Evolutionary conservation across 2,329 filamentous ascomycete species (phyloP), one percentile per base, ranked within the genome.

Genomic region (Fusarium sp.): DNA sequence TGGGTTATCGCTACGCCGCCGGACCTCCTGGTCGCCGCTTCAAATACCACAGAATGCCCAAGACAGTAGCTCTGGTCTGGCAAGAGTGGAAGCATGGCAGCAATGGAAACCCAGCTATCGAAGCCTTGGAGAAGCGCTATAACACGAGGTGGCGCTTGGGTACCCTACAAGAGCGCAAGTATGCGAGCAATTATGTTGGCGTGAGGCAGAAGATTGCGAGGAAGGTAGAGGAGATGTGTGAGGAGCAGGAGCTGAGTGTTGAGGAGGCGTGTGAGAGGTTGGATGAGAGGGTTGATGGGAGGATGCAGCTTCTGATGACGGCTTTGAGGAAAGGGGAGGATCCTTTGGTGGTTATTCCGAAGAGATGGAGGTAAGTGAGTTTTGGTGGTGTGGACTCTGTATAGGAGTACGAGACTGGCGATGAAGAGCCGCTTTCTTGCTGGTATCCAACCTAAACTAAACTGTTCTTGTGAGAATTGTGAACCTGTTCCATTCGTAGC

Each of bases 141-240:
- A 68, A 62, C 4, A 70, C 67, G 0, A 42, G 45, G 0, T 72
- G 70, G 70, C 56, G 70, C 1, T 32, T 50, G 10, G 70, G 70
- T 0, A 48, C 36, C 0, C 11, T 60, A 1, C 52, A 50, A 13
- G 67, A 70, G 13, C 36, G 62, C 1, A 72, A 70, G 38, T 72
- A 70, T 17, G 67, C 55, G 7, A 68, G 68, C 6, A 72, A 72
- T 4, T 72, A 70, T 6, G 61, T 72, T 1, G 57, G 63, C 1
- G 59, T 64, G n/a, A 37, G 70, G 4, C 61, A 63, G 6, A 65
- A 65, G 41, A 52, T 72, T 3, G 66, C 66, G 15, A 15, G 38
- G 0, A 52, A 65, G 7, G 61, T 71, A 1, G 57, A 69, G 23
- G 49, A 63, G 8, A 66, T 70, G 53, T 63, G 53, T 2, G 41